phyloP scores from a whole-genome alignment of 176 grass and related monocot genomes.

The Phoenix dactylifera region DNA sequence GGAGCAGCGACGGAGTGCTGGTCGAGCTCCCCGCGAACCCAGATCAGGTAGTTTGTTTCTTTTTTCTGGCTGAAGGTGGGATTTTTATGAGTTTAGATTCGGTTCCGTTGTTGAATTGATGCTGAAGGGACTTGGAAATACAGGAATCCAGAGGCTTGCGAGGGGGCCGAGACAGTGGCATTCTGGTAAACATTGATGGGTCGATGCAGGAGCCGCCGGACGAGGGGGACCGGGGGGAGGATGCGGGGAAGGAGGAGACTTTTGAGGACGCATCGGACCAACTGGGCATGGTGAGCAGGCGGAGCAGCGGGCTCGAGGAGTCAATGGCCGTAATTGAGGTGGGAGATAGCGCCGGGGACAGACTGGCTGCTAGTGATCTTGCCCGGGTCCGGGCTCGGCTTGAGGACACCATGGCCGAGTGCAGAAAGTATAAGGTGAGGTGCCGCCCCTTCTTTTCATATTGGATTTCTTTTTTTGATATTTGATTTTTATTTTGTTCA shows the following conservation, averaged over 20 bases:
- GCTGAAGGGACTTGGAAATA: slow-evolving; percentile 12
- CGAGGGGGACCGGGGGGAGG: slow-evolving; percentile 39
- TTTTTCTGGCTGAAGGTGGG: neutral
- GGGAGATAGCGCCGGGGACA: slow-evolving; percentile 28
- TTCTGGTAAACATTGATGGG: slow-evolving; percentile 61
- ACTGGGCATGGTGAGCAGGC: slow-evolving; percentile 23
- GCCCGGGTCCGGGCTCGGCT: slow-evolving; percentile 12
- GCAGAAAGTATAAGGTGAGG: slow-evolving; percentile 69
- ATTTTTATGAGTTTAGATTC: neutral
- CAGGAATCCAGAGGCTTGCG: slow-evolving; percentile 45
- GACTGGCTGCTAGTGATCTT: slow-evolving; percentile 14
- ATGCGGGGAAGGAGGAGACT: slow-evolving; percentile 61
- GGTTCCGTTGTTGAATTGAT: slow-evolving; percentile 1
- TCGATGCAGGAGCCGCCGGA: slow-evolving; percentile 29
- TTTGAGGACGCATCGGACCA: slow-evolving; percentile 83
- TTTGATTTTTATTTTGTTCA: too few species aligned
- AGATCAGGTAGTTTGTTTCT: slow-evolving; percentile 3
- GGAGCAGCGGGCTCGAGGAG: slow-evolving; percentile 55
- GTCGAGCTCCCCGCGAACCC: slow-evolving; percentile 79
- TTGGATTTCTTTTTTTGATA: too few species aligned
- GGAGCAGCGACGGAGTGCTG: slow-evolving; percentile 94
- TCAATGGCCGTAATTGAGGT: slow-evolving; percentile 74
- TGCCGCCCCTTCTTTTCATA: neutral
- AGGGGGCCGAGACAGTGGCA: slow-evolving; percentile 46
- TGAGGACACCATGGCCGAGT: slow-evolving; percentile 40